phyloP scores from a whole-genome alignment of 768 basidiomycete genomes.

The Strobilomyces dryophilus region DNA sequence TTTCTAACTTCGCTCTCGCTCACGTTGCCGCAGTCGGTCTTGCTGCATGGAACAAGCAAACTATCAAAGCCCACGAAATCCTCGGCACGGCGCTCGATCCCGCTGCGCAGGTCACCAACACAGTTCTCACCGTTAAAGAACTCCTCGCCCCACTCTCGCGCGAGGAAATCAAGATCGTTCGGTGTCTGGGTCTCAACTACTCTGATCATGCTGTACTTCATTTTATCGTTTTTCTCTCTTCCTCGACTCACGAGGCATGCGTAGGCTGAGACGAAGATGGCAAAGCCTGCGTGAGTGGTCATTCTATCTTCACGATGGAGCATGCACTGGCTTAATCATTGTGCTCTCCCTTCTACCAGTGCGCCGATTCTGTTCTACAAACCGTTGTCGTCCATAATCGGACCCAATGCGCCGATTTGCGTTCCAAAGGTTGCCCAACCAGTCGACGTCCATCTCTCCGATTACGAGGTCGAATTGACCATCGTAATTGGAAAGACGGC shows the following conservation, averaged over 20 bases:
- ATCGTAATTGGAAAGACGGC: conserved; percentile 81
- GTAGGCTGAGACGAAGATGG: conserved; percentile 66
- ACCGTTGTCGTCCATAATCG: conserved; percentile 65
- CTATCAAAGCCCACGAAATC: conserved; percentile 70
- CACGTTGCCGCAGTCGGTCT: conserved; percentile 49
- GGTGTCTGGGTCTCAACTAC: conserved; percentile 81
- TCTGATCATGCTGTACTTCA: conserved; percentile 70
- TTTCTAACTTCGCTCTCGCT: neutral
- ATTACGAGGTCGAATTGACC: conserved; percentile 79
- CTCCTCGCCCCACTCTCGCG: conserved; percentile 67
- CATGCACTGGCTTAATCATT: neutral
- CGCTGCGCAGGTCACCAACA: conserved; percentile 57
- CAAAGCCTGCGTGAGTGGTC: conserved; percentile 54
- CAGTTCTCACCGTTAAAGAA: conserved; percentile 63
- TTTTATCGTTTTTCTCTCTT: neutral
- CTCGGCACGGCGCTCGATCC: conserved; percentile 66
- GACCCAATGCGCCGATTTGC: conserved; percentile 59
- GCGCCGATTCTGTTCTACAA: conserved; percentile 80
- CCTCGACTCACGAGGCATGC: neutral
- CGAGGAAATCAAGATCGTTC: conserved; percentile 63
- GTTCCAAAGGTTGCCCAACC: conserved; percentile 72
- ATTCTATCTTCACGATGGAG: neutral
- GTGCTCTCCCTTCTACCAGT: conserved; percentile 27
- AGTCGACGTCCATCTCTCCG: conserved; percentile 62
- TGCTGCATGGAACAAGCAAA: conserved; percentile 45